These are phyloP conservation scores for Diaporthe vexans DNA, from an alignment of 2,329 filamentous ascomycete species.

Conservation along the genomic window DNA sequence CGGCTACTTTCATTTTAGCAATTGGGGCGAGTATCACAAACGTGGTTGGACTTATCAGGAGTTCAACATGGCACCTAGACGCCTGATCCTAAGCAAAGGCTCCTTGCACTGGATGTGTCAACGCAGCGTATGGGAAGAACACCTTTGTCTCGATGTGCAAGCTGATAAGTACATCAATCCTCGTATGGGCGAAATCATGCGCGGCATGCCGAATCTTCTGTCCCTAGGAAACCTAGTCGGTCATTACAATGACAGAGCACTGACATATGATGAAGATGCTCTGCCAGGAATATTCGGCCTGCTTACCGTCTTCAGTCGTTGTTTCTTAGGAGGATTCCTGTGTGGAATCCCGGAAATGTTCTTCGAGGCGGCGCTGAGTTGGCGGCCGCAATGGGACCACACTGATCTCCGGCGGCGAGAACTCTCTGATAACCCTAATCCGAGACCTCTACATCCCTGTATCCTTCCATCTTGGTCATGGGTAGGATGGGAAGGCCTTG, in stretches of 20 bases:
- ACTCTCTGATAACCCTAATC: background rate
- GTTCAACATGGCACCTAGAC: conserved; percentile 4
- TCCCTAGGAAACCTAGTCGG: background rate
- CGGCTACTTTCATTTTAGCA: background rate
- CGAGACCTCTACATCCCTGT: background rate
- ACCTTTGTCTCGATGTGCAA: background rate
- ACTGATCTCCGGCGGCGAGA: background rate
- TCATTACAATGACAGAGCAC: background rate
- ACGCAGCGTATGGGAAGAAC: background rate
- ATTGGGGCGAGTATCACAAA: background rate
- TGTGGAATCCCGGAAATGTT: conserved; percentile 13
- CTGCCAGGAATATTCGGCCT: background rate
- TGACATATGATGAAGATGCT: background rate
- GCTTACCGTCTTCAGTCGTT: background rate
- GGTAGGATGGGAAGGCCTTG: background rate
- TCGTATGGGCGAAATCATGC: background rate
- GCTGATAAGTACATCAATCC: background rate
- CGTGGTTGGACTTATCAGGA: background rate
- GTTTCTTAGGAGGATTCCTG: background rate
- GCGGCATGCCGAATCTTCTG: background rate
- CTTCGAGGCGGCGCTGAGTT: conserved; percentile 17
- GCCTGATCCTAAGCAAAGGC: background rate
- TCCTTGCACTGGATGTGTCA: conserved; percentile 4
- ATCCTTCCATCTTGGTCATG: background rate
- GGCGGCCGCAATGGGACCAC: background rate